phyloP scores from a whole-genome alignment of 2,329 filamentous ascomycete species.

The Ceratocystis papillata region DNA sequence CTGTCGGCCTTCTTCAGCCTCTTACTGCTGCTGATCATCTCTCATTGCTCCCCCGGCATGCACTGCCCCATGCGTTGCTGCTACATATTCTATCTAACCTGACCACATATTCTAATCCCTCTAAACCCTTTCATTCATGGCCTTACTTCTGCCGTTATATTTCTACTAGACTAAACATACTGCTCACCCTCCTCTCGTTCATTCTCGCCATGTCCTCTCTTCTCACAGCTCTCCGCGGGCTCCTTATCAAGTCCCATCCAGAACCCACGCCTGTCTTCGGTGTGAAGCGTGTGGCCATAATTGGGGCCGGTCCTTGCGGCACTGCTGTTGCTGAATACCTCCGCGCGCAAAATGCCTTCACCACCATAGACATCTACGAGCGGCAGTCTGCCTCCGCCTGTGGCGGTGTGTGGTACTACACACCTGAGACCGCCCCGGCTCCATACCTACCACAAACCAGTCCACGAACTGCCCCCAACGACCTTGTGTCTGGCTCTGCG shows the following conservation, averaged over 20 bases:
- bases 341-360: conserved; percentile 54
- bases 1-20: not conserved
- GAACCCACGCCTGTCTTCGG: conserved; percentile 32
- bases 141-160: not conserved
- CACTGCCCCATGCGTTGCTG: not conserved
- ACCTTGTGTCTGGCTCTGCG: conserved; percentile 26
- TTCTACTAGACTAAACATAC: not conserved
- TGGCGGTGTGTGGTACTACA: conserved; percentile 83
- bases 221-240: not conserved
- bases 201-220: conserved; percentile 12
- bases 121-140: not conserved
- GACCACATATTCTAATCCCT: not conserved
- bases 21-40: not conserved
- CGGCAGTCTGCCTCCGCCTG: conserved; percentile 52
- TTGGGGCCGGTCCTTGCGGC: conserved; percentile 74
- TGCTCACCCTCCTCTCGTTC: not conserved
- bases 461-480: conserved; percentile 52
- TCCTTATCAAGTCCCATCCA: not conserved
- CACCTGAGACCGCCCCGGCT: conserved; percentile 38
- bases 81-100: not conserved
- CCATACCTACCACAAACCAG: conserved; percentile 58
- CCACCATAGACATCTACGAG: conserved; percentile 67
- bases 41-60: not conserved
- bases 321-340: conserved; percentile 73
- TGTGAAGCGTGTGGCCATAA: conserved; percentile 57